Conservation (phyloP, 352 stramenopile genomes). For the Globisporangium cylindrosporum region DNA sequence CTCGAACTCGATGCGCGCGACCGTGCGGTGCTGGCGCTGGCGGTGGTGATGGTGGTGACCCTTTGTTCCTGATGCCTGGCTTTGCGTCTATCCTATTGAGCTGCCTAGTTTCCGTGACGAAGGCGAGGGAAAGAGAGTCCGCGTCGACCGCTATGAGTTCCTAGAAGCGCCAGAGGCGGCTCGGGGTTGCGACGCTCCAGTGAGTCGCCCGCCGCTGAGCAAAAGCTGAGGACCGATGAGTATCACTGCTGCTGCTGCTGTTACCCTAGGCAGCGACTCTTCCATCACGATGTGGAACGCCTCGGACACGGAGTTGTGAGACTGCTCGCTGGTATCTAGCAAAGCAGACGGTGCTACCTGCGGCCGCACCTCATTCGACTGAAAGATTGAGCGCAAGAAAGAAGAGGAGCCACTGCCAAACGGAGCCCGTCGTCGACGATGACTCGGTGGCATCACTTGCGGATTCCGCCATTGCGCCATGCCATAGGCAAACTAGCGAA, state of each 20-base stretch:
- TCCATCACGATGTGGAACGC: neutral
- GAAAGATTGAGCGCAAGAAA: slow-evolving; percentile 5
- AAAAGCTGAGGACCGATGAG: neutral
- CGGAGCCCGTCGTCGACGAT: neutral
- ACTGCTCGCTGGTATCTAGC: slow-evolving; percentile 13
- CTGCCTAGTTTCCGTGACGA: neutral
- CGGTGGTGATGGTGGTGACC: neutral
- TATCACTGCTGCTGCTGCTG: neutral
- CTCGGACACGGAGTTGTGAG: slow-evolving; percentile 3
- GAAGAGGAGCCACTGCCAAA: neutral
- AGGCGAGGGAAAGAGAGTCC: neutral
- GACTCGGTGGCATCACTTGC: neutral
- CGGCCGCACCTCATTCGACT: neutral
- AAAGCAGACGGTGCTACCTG: neutral
- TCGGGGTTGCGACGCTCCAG: neutral
- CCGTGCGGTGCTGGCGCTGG: neutral
- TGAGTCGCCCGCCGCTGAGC: neutral
- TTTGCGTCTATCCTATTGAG: neutral
- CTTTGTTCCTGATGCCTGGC: neutral
- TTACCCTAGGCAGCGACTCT: neutral
- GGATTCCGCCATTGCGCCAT: slow-evolving; percentile 12
- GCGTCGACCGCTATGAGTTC: neutral
- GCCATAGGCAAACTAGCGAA: neutral
- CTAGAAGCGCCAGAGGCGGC: neutral
- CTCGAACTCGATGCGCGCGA: slow-evolving; percentile 22